These are phyloP conservation scores for Arthrobotrys musiformis DNA, from an alignment of 2,329 filamentous ascomycete species.

Conservation along the genomic window DNA sequence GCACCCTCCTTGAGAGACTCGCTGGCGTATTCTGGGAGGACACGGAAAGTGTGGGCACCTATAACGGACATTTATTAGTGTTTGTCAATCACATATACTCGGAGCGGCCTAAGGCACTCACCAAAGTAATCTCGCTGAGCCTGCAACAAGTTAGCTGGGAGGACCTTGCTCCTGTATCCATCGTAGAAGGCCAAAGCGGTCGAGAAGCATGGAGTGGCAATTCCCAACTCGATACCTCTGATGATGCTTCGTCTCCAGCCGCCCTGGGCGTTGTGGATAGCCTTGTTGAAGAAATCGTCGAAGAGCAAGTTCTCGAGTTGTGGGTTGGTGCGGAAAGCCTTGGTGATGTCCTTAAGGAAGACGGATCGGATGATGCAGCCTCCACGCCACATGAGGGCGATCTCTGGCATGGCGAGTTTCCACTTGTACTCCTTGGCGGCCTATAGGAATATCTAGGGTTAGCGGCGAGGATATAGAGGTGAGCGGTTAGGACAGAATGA, in stretches of 20 bases:
- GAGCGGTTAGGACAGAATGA: background rate
- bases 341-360: constrained; percentile 99
- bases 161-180: constrained; percentile 95
- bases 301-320: constrained; percentile 98
- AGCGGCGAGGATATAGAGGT: background rate
- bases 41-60: constrained; percentile 81
- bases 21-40: constrained; percentile 82
- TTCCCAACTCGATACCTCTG: constrained; percentile 92
- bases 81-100: background rate
- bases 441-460: constrained; percentile 64
- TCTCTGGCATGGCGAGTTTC: constrained; percentile 99
- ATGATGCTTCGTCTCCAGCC: constrained; percentile 92
- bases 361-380: constrained; percentile 99
- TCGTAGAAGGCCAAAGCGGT: constrained; percentile 99
- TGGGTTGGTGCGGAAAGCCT: constrained; percentile 91
- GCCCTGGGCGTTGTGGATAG: constrained; percentile 93
- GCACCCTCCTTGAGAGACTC: constrained; percentile 83
- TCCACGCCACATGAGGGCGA: constrained; percentile 99
- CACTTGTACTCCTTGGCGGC: constrained; percentile 94
- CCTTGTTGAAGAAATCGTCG: constrained; percentile 99
- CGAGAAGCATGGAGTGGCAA: constrained; percentile 95
- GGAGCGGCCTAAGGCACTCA: constrained; percentile 21
- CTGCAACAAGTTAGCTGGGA: constrained; percentile 97
- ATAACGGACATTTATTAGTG: background rate
- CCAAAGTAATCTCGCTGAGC: constrained; percentile 99